Conservation (phyloP, 768 basidiomycete species). For the Holtermannia corniformis region DNA sequence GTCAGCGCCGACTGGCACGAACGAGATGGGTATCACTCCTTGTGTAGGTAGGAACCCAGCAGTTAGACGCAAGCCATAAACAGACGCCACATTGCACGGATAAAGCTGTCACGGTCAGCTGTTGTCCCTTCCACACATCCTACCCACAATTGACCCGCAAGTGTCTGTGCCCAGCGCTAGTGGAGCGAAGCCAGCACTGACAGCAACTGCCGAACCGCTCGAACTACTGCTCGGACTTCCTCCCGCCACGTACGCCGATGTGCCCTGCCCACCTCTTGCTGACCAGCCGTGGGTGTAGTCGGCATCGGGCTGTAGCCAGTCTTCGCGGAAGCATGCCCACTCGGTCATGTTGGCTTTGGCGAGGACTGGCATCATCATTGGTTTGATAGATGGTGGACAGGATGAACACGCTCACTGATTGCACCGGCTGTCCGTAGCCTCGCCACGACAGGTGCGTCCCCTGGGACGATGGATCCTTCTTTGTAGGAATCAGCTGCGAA, state of each 20-base stretch:
- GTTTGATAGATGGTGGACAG: neutral
- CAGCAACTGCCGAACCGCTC: slow-evolving; percentile 26
- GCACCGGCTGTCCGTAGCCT: slow-evolving; percentile 4
- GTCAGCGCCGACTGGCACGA: too few species aligned
- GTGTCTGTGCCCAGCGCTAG: slow-evolving; percentile 26
- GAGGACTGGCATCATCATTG: too few species aligned
- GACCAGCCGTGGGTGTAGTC: slow-evolving; percentile 32
- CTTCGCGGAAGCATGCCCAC: slow-evolving; percentile 19
- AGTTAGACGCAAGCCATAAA: too few species aligned
- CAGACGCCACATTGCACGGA: too few species aligned
- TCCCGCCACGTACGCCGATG: slow-evolving; percentile 27
- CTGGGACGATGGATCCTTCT: neutral
- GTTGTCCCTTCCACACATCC: too few species aligned
- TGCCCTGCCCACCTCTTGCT: slow-evolving; percentile 23
- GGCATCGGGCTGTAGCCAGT: too few species aligned
- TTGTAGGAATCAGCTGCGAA: slow-evolving; percentile 8
- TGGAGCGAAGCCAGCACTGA: slow-evolving; percentile 23
- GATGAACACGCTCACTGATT: slow-evolving; percentile 5
- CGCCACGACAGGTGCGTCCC: neutral
- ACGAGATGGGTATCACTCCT: too few species aligned
- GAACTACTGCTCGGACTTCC: slow-evolving; percentile 27
- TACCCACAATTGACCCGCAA: slow-evolving; percentile 19
- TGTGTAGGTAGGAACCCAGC: too few species aligned
- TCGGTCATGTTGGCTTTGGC: slow-evolving; percentile 33
- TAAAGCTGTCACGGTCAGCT: too few species aligned